phyloP scores from a whole-genome alignment of 2,329 filamentous ascomycete genomes.

The Cercospora zeina region DNA sequence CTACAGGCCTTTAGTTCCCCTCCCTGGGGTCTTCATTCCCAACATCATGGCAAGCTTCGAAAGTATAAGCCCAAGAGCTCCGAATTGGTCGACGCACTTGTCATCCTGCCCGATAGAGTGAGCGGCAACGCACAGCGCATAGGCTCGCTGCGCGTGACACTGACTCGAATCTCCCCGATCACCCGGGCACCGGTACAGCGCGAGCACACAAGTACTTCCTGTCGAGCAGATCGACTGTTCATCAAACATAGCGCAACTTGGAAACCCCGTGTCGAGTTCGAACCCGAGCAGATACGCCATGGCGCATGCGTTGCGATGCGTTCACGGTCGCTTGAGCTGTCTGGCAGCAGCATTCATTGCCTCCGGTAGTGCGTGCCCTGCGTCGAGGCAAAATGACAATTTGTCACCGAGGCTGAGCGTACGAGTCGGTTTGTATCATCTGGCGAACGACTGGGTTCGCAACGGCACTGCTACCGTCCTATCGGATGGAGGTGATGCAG shows the following conservation, averaged over 20 bases:
- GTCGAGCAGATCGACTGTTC: conserved; percentile 15
- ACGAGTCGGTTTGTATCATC: conserved; percentile 1
- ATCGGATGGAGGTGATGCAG: background rate
- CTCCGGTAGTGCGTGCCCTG: background rate
- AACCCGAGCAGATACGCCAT: background rate
- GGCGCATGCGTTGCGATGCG: background rate
- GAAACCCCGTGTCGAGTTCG: background rate
- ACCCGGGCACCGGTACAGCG: background rate
- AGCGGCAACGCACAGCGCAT: conserved; percentile 6
- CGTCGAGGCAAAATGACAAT: conserved; percentile 1
- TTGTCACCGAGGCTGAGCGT: conserved; percentile 6
- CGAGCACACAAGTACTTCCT: background rate
- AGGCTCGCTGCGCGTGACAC: conserved; percentile 5
- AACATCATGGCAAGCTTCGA: conserved; percentile 7
- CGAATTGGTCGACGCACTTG: conserved; percentile 1
- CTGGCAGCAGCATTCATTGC: background rate
- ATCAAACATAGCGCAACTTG: conserved; percentile 18
- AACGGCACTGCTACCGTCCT: conserved; percentile 14
- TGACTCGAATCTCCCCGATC: conserved; percentile 18
- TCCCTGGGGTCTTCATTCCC: conserved; percentile 5
- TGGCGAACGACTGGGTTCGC: conserved; percentile 11
- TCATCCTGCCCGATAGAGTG: conserved; percentile 19
- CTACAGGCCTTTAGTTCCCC: background rate
- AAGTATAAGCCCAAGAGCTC: background rate
- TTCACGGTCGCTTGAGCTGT: background rate